Conservation (phyloP, 192 early-diverging fungal genomes). For the Coemansia erecta region DNA sequence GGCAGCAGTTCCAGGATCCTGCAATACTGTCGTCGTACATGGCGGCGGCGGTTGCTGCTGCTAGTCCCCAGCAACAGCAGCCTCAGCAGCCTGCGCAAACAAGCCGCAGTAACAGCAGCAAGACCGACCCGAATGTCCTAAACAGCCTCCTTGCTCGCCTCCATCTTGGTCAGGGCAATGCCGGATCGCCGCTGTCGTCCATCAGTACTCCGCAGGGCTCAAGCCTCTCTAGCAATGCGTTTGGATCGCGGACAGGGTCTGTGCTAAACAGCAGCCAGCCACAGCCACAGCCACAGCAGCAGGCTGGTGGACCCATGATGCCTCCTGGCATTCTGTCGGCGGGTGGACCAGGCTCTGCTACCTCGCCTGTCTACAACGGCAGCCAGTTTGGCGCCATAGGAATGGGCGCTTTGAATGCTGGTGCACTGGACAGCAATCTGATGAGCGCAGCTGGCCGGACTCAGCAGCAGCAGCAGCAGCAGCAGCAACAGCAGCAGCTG, state of each 20-base stretch:
- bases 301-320: slow-evolving; percentile 3
- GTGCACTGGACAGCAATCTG: background rate
- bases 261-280: background rate
- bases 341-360: slow-evolving; percentile 1
- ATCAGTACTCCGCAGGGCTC: slow-evolving; percentile 7
- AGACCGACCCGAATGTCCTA: slow-evolving; percentile 30
- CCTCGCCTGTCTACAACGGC: slow-evolving; percentile 8
- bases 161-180: slow-evolving; percentile 24
- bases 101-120: slow-evolving; percentile 8
- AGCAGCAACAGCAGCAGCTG: slow-evolving; percentile 6
- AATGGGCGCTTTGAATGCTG: background rate
- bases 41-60: slow-evolving; percentile 5
- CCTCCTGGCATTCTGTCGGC: slow-evolving; percentile 16
- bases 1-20: slow-evolving; percentile 17
- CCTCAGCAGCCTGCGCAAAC: slow-evolving; percentile 15
- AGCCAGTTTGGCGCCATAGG: background rate
- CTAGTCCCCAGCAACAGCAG: slow-evolving; percentile 22
- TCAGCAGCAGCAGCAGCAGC: slow-evolving; percentile 9
- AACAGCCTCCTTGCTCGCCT: slow-evolving; percentile 39
- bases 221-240: background rate
- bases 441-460: background rate
- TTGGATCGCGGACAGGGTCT: background rate
- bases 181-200: slow-evolving; percentile 7
- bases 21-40: slow-evolving; percentile 20
- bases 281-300: slow-evolving; percentile 2